Evolutionary conservation across 108 stramenopile genomes (phyloP).

Genomic region (Cyclotella distinguenda): DNA sequence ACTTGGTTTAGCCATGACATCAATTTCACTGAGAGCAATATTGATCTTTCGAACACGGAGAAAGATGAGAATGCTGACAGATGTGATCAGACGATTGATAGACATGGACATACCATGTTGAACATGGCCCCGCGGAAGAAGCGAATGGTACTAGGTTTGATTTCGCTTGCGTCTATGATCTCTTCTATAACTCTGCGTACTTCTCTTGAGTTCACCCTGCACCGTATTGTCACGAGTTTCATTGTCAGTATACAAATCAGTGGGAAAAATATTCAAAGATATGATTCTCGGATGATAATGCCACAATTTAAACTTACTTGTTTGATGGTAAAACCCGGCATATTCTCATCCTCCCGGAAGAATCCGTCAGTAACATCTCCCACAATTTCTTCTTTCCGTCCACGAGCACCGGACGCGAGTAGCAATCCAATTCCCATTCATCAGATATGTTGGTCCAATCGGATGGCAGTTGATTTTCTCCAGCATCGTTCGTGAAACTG

Average conservation of each 20-base stretch:
- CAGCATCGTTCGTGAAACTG: not conserved
- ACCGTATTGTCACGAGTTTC: not conserved
- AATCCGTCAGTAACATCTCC: constrained; percentile 93
- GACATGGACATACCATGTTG: constrained; percentile 80
- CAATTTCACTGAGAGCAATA: constrained; percentile 79
- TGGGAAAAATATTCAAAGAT: too few relatives aligned
- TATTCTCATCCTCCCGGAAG: constrained; percentile 74
- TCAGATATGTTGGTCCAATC: constrained; percentile 43
- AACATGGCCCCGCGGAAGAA: constrained; percentile 98
- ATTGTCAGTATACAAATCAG: too few relatives aligned
- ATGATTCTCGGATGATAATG: too few relatives aligned
- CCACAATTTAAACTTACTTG: constrained; percentile 48
- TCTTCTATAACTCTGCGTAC: constrained; percentile 83
- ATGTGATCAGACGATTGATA: not conserved
- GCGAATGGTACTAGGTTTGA: constrained; percentile 77
- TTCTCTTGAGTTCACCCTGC: constrained; percentile 89
- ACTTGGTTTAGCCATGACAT: constrained; percentile 79
- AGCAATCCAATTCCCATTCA: constrained; percentile 91
- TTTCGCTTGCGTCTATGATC: constrained; percentile 76
- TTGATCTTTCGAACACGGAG: constrained; percentile 50
- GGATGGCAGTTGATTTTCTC: not conserved
- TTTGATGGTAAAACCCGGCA: constrained; percentile 68
- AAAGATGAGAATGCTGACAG: not conserved
- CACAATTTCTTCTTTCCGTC: constrained; percentile 90
- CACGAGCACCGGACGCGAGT: constrained; percentile 87